Evolutionary conservation across 2,329 filamentous ascomycete genomes (phyloP).

Genomic region (Ophiocordyceps camponoti-leonardi): DNA sequence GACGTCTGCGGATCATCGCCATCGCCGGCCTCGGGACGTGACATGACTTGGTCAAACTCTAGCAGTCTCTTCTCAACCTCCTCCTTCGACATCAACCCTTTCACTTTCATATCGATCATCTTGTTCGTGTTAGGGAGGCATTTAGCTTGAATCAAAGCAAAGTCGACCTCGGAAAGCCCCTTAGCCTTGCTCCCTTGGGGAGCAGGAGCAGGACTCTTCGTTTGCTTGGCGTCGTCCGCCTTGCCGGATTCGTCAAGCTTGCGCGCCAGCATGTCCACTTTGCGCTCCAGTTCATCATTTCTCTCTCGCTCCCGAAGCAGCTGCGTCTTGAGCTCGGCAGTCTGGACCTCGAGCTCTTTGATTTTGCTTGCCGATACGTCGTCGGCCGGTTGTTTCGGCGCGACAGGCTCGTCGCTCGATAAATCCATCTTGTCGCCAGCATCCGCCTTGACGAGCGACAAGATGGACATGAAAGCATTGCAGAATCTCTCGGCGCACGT

Average conservation of each 20-base stretch:
- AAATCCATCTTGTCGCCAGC: too few relatives aligned
- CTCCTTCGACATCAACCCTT: background rate
- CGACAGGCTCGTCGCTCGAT: too few relatives aligned
- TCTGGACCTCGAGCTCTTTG: slow-evolving; percentile 1
- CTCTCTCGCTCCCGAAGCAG: slow-evolving; percentile 1
- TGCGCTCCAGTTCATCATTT: slow-evolving; percentile 8
- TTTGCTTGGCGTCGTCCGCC: background rate
- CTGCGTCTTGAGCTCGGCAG: slow-evolving; percentile 1
- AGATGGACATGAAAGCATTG: too few relatives aligned
- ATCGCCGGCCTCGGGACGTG: background rate
- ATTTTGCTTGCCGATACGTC: background rate
- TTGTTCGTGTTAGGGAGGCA: background rate
- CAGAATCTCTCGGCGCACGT: too few relatives aligned
- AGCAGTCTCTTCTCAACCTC: background rate
- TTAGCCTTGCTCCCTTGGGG: too few relatives aligned
- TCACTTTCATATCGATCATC: background rate
- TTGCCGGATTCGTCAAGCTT: background rate
- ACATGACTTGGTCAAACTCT: background rate
- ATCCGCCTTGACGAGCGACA: too few relatives aligned
- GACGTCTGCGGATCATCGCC: background rate
- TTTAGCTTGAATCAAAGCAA: background rate
- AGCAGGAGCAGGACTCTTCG: too few relatives aligned
- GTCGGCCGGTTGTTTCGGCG: too few relatives aligned
- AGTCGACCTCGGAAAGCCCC: too few relatives aligned
- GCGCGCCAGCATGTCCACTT: slow-evolving; percentile 7